Conservation (phyloP, 2,329 filamentous ascomycete species). For the Xylariaceae sp. region DNA sequence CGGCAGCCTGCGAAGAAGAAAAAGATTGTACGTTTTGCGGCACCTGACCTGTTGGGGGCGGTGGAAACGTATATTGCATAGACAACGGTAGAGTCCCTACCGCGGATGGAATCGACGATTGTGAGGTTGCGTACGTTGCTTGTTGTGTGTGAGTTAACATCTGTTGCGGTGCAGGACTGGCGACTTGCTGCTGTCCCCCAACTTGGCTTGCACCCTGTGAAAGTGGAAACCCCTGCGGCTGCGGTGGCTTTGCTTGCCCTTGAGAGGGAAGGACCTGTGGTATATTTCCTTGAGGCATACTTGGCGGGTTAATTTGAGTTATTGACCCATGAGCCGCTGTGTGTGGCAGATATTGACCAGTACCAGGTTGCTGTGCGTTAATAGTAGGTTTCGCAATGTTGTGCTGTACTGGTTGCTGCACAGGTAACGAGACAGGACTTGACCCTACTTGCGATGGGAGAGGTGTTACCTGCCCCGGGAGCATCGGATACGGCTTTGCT, state of each 20-base stretch:
- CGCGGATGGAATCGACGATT: neutral
- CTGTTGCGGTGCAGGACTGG: conserved; percentile 3
- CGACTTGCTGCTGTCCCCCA: conserved; percentile 2
- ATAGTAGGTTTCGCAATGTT: conserved; percentile 9
- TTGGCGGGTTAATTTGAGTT: conserved; percentile 11
- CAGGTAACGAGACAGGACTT: conserved; percentile 6
- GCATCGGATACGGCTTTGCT: conserved; percentile 28
- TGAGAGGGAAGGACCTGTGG: conserved; percentile 9
- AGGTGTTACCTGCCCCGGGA: conserved; percentile 30
- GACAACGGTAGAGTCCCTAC: neutral
- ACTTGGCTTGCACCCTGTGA: neutral
- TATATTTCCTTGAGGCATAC: conserved; percentile 5
- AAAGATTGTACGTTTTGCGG: conserved; percentile 16
- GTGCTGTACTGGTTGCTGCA: conserved; percentile 6
- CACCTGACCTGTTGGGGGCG: conserved; percentile 3
- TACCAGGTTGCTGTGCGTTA: conserved; percentile 12
- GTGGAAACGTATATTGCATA: conserved; percentile 8
- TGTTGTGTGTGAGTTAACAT: neutral
- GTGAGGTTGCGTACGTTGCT: conserved; percentile 11
- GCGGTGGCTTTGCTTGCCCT: conserved; percentile 14
- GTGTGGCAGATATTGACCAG: conserved; percentile 18
- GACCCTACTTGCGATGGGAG: conserved; percentile 29
- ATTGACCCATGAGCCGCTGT: neutral
- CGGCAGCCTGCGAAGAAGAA: conserved; percentile 22
- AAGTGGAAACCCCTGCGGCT: conserved; percentile 14